phyloP scores from a whole-genome alignment of 352 stramenopile species.

The Pythium folliculosum region DNA sequence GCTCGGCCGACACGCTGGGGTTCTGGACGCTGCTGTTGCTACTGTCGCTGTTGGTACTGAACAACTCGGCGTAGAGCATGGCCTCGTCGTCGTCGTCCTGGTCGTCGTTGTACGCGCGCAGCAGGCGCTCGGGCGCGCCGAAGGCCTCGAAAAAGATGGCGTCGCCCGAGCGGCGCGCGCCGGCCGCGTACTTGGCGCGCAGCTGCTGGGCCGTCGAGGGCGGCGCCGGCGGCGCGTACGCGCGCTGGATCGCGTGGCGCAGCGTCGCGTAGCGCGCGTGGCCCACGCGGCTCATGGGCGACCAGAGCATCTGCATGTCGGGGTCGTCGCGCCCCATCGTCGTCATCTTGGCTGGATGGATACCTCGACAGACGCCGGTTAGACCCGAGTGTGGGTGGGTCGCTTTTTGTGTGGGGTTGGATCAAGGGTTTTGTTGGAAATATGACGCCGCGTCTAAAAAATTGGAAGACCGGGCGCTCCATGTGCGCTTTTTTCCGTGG shows the following conservation, averaged over 20 bases:
- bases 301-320: slow-evolving; percentile 29
- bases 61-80: slow-evolving; percentile 14
- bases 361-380: neutral
- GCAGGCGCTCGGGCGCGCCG: slow-evolving; percentile 49
- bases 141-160: slow-evolving; percentile 75
- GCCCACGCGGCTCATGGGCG: slow-evolving; percentile 29
- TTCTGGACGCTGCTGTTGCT: no score
- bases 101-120: slow-evolving; percentile 29
- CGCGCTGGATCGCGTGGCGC: slow-evolving; percentile 18
- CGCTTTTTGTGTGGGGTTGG: neutral
- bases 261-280: slow-evolving; percentile 23
- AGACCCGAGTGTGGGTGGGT: neutral
- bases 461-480: no score
- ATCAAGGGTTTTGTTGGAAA: neutral
- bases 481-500: neutral
- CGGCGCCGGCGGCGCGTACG: slow-evolving; percentile 6
- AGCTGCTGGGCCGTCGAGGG: slow-evolving; percentile 25
- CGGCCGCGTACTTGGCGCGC: slow-evolving; percentile 51
- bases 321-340: slow-evolving; percentile 24
- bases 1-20: neutral
- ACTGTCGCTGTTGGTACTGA: neutral
- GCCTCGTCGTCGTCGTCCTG: neutral
- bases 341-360: slow-evolving; percentile 4
- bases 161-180: slow-evolving; percentile 44
- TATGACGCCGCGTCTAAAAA: neutral